A percentile compares a stretch with the other conserved stretches of the same genome.
phyloP scores from a whole-genome alignment of 164 flowering plant species.

The Nymphaea thermarum region DNA sequence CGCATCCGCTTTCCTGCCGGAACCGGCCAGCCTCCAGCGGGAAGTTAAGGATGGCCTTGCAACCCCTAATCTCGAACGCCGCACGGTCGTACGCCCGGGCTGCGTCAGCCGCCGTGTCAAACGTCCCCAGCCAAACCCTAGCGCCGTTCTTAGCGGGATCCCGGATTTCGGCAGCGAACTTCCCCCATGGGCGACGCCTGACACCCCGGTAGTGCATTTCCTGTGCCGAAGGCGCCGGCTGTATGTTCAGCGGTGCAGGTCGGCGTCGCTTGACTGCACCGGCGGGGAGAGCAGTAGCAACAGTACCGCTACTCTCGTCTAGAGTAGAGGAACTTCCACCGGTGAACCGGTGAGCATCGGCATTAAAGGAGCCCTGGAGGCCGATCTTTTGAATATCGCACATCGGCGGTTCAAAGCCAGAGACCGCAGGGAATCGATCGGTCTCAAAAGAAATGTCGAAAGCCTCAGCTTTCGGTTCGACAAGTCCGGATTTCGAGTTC shows the following conservation, averaged over 20 bases:
- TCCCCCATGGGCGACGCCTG: neutral
- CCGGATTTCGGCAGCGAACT: constrained; percentile 1
- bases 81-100: neutral
- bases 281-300: too few relatives aligned
- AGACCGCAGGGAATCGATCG: neutral
- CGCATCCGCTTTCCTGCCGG: neutral
- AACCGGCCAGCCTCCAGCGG: constrained; percentile 23
- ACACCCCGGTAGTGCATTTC: constrained; percentile 7
- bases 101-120: neutral
- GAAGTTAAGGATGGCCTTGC: constrained; percentile 37
- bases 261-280: too few relatives aligned
- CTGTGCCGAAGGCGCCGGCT: neutral
- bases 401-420: neutral
- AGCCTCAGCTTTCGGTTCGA: neutral
- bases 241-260: neutral
- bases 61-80: constrained; percentile 25
- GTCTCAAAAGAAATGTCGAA: neutral
- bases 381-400: neutral
- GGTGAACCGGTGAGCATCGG: neutral
- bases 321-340: neutral
- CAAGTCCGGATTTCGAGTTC: neutral
- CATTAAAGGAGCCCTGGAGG: neutral
- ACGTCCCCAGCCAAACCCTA: constrained; percentile 1
- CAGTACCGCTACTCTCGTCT: neutral
- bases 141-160: neutral